Conservation (phyloP, 352 stramenopile genomes). For the Thalassiosira oceanica region DNA sequence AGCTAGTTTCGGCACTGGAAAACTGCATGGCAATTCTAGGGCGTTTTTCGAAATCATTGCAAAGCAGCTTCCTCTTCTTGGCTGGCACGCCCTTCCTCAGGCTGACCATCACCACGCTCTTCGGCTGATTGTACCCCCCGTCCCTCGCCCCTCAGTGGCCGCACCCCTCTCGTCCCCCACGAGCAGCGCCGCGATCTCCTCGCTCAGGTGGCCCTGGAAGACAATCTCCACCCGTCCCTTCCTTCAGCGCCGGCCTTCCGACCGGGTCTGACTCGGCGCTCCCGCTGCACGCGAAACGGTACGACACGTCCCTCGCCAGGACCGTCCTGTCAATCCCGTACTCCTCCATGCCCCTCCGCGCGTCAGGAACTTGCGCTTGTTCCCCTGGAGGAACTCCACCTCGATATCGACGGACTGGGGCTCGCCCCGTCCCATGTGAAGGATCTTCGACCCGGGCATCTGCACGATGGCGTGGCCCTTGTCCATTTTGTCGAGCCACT, state of each 20-base stretch:
- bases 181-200: constrained; percentile 72
- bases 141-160: constrained; percentile 68
- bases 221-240: constrained; percentile 67
- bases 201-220: constrained; percentile 69
- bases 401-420: constrained; percentile 64
- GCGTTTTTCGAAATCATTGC: no score
- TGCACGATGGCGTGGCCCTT: constrained; percentile 63
- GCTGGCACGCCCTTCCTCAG: constrained; percentile 69
- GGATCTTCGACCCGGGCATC: constrained; percentile 72
- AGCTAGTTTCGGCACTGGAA: no score
- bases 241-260: constrained; percentile 49
- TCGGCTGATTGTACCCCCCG: constrained; percentile 54
- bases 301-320: constrained; percentile 58
- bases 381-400: constrained; percentile 56
- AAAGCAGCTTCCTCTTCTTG: no score
- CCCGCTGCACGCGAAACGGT: constrained; percentile 64
- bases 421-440: constrained; percentile 44
- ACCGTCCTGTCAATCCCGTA: constrained; percentile 55
- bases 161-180: constrained; percentile 62
- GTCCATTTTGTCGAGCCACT: constrained; percentile 57
- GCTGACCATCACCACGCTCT: constrained; percentile 52
- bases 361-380: constrained; percentile 68
- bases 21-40: no score
- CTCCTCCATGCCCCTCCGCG: constrained; percentile 62
- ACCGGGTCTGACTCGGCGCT: constrained; percentile 50